Evolutionary conservation across 352 stramenopile species (phyloP).

Genomic region (Globisporangium carolinianum): DNA sequence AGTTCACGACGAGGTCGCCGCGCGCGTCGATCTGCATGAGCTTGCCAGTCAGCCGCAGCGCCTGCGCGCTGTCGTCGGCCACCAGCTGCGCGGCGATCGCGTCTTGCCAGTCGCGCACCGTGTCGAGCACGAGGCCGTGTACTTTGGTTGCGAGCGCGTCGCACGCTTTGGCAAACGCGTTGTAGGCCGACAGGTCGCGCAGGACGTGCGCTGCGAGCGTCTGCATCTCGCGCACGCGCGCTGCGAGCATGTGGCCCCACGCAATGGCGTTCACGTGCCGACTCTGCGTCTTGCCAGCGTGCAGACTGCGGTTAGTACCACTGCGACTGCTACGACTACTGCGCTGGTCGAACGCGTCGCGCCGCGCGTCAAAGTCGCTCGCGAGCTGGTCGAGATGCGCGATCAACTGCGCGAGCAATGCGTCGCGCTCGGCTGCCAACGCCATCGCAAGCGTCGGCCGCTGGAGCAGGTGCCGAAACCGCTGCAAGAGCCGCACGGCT

Average conservation of each 20-base stretch:
- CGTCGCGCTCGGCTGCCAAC: constrained; percentile 81
- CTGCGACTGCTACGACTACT: no score
- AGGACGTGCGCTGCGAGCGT: constrained; percentile 48
- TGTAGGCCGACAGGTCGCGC: constrained; percentile 55
- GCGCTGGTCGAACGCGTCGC: constrained; percentile 17
- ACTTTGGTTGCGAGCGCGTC: constrained; percentile 48
- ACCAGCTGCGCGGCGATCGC: constrained; percentile 63
- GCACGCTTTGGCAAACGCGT: constrained; percentile 39
- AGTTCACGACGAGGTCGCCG: constrained; percentile 90
- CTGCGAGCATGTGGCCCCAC: constrained; percentile 70
- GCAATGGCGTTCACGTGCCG: constrained; percentile 79
- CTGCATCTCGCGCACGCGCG: constrained; percentile 50
- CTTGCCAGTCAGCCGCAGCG: constrained; percentile 66
- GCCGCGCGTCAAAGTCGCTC: constrained; percentile 73
- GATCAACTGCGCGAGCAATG: constrained; percentile 78
- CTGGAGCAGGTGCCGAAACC: constrained; percentile 79
- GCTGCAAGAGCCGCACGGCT: constrained; percentile 77
- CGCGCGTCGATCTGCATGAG: constrained; percentile 91
- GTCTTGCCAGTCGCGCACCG: constrained; percentile 84
- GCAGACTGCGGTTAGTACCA: constrained; percentile 12
- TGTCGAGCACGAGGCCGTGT: constrained; percentile 61
- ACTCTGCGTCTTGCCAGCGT: constrained; percentile 80
- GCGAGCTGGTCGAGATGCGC: constrained; percentile 86
- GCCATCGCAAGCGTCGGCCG: constrained; percentile 68
- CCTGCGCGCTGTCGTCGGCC: constrained; percentile 51